A percentile compares a stretch with the other conserved stretches of the same genome.
phyloP scores from a whole-genome alignment of 2,329 filamentous ascomycete genomes.

The Alternaria rosae region DNA sequence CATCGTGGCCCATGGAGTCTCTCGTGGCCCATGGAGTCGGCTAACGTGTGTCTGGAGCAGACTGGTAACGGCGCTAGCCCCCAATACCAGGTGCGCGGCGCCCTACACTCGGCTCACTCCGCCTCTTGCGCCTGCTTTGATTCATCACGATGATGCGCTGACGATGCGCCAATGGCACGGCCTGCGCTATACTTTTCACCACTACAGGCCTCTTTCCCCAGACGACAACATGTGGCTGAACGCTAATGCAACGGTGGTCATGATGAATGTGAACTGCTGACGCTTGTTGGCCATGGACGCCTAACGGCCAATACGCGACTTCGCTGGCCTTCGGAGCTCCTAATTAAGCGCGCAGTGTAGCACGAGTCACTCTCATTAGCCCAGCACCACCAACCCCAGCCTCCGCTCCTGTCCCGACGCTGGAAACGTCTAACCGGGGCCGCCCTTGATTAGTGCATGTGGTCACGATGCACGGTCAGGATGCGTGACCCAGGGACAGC shows the following conservation, averaged over 20 bases:
- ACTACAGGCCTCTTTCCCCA: neutral
- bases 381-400: neutral
- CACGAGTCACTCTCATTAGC: neutral
- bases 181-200: neutral
- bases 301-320: neutral
- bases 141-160: neutral
- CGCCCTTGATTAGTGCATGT: neutral
- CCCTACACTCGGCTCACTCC: neutral
- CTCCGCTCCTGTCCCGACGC: neutral
- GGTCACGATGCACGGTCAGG: neutral
- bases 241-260: neutral
- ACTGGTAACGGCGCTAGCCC: neutral
- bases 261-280: neutral
- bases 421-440: neutral
- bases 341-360: neutral
- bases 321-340: neutral
- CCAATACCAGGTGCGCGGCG: neutral
- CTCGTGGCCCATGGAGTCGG: neutral
- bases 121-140: neutral
- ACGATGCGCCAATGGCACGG: neutral
- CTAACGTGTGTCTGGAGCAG: constrained; percentile 1
- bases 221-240: neutral
- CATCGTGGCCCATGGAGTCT: constrained; percentile 1
- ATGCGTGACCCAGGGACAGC: neutral
- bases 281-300: neutral